Evolutionary conservation across 106 monocot genomes (phyloP), one percentile per base, ranked within the genome.

Genomic region (Acorus calamus): DNA sequence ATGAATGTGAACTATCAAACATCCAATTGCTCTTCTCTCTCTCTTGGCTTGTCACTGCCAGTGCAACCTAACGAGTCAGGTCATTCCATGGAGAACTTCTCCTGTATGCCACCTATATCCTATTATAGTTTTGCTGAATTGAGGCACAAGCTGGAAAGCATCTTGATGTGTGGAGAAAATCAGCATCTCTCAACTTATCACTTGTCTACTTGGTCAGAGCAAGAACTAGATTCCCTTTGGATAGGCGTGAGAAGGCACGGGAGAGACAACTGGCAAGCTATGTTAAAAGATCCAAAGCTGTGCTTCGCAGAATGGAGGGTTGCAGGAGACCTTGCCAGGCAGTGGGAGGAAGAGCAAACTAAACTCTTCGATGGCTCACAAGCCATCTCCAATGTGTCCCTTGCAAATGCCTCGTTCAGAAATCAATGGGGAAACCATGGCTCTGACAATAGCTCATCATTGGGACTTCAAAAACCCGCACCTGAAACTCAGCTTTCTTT

Each of bases 201-300:
- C 28, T 28, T 28, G 28, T 28, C 28, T 53, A 61, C 77, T 13
- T 94, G 94, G 94, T 79, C 89, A 52, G 94, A 94, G 76, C 86
- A 84, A 53, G 94, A 94, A 63, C 63, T 94, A 60, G 94, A 94
- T 84, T 89, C 69, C 66, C 86, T 94, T 47, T 94, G 94, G 94
- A 89, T 94, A 63, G 94, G 94, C 5, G 89, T 94, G 51, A 80
- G 94, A 73, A 86, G 94, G 58, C 81, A 94, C 61, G 94, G 94
- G 45, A 28, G 73, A 53, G 74, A 76, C 52, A 94, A 94, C 47
- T 94, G 94, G 94, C 52, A 75, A 65, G 72, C 77, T 7, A 79
- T 94, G 67, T 73, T 94, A 66, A 67, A 75, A 54, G 94, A 94
- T 57, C 86, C 77, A 46, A 76, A 57, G 14, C 65, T 94, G 13